A percentile compares a stretch with the other conserved stretches of the same genome.
Evolutionary conservation across 805 yeast species (phyloP).

Genomic region (Wickerhamiella australiensis): DNA sequence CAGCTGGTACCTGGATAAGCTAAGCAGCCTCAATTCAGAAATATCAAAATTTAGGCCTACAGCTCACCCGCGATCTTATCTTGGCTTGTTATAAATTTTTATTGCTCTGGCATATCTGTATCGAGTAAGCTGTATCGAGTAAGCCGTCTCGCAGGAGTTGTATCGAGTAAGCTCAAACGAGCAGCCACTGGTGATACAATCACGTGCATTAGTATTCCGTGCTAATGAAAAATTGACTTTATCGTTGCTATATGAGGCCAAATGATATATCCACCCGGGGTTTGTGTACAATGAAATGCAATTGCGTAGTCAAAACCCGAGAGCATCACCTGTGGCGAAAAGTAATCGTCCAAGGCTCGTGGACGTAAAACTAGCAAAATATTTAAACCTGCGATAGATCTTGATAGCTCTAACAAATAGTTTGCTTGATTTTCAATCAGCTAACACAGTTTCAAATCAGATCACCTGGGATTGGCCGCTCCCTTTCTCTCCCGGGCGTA

Average conservation of each 20-base stretch:
- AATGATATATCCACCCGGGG: no score
- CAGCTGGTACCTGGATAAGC: neutral
- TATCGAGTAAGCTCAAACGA: constrained; percentile 10
- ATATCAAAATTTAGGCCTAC: neutral
- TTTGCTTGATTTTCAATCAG: no score
- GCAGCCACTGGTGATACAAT: neutral
- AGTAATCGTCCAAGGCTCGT: no score
- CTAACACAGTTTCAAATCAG: neutral
- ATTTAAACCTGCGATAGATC: no score
- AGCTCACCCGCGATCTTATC: neutral
- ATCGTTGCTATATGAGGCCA: no score
- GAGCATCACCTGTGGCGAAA: no score
- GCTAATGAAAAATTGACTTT: neutral
- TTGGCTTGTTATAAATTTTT: neutral
- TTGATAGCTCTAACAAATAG: no score
- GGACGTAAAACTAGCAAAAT: no score
- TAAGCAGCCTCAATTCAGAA: neutral
- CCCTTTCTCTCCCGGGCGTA: neutral
- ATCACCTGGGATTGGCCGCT: neutral
- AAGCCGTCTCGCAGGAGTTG: constrained; percentile 3
- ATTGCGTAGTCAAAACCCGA: no score
- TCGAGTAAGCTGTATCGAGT: constrained; percentile 10
- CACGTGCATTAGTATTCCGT: neutral
- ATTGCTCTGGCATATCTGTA: neutral
- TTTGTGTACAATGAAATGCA: no score